Percentiles rank a stretch among this genome's conserved stretches.
Evolutionary conservation across 2,329 filamentous ascomycete genomes (phyloP).

Genomic region (Hymenoscyphus salicellus): DNA sequence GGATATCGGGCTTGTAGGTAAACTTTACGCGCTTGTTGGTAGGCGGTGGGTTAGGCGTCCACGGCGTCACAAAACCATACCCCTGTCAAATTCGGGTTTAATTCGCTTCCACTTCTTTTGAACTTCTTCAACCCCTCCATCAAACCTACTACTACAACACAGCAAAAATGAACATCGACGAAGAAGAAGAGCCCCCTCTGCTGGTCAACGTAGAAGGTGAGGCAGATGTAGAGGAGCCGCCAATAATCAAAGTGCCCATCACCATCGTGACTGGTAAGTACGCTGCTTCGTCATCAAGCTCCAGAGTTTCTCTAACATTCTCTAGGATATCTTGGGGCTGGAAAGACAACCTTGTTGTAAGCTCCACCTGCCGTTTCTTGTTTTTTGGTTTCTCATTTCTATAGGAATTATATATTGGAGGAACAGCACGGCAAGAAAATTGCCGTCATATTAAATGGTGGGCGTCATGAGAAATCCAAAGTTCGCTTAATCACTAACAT

Average conservation of each 20-base stretch:
- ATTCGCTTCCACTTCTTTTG: no score
- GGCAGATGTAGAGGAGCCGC: constrained; percentile 46
- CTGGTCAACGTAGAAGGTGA: constrained; percentile 50
- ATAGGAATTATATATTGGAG: constrained; percentile 81
- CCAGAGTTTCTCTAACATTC: background rate
- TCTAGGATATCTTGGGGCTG: constrained; percentile 85
- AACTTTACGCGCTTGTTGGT: no score
- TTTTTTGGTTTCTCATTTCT: background rate
- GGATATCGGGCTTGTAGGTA: no score
- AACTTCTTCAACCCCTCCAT: background rate
- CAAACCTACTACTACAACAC: background rate
- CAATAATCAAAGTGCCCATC: constrained; percentile 69
- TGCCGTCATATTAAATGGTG: constrained; percentile 92
- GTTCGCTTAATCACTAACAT: background rate
- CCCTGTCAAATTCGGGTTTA: background rate
- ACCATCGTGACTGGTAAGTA: constrained; percentile 74
- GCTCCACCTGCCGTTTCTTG: background rate
- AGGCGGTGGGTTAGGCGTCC: background rate
- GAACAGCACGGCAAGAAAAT: constrained; percentile 97
- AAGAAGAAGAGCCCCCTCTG: constrained; percentile 63
- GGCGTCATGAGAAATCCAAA: constrained; percentile 7
- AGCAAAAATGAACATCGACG: constrained; percentile 58
- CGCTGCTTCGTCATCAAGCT: background rate
- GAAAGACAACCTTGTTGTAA: constrained; percentile 81
- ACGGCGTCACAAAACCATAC: background rate